Evolutionary conservation across 139 green algal species (phyloP), one percentile per base, ranked within the genome.

Genomic region (Micromonas pusilla): DNA sequence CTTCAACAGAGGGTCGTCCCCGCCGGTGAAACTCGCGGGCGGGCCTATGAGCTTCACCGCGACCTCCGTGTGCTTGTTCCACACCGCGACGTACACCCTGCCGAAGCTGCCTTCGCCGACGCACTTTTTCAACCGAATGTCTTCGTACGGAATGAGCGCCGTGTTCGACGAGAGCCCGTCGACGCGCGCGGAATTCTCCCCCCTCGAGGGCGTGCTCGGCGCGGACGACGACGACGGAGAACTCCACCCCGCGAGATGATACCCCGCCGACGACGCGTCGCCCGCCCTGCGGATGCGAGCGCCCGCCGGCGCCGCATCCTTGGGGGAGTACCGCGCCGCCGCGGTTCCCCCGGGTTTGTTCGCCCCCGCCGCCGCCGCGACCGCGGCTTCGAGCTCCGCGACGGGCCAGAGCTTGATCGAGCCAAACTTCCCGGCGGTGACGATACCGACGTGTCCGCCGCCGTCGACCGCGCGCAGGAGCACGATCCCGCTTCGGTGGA

Each of bases 31-130:
- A 9, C 9, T 23, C 45, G 45, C 9, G 9, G 45, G 45, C 45
- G 68, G 21, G 1, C 68, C 68, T 34, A 75, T 60, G 30, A 75
- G 38, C 68, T 75, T 75, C 23, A 75, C 68, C 1, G 68, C 68
- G 3, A 75, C 68, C 19, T 75, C 37, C 25, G 30, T 62, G 37
- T 75, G 68, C 21, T 75, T 57, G 45, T 16, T 75, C 68, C 68
- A 75, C 25, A 63, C 0, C 6, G 68, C 68, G 23, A 53, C 4
- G 25, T 64, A 62, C 1, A 75, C 68, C 30, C 68, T 38, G 28
- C 68, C 68, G 32, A 75, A 75, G 19, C 34, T 62, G 26, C 68
- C 68, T 26, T 75, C 68, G 1, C 68, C 68, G 9, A 75, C 32
- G n/a, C 53, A 62, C 25, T 36, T 38, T 4, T 64, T 63, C 37